A percentile compares a stretch with the other conserved stretches of the same genome.
These are phyloP conservation scores for Blastobotrys muscicola DNA, from an alignment of 805 yeast species.

Conservation along the genomic window DNA sequence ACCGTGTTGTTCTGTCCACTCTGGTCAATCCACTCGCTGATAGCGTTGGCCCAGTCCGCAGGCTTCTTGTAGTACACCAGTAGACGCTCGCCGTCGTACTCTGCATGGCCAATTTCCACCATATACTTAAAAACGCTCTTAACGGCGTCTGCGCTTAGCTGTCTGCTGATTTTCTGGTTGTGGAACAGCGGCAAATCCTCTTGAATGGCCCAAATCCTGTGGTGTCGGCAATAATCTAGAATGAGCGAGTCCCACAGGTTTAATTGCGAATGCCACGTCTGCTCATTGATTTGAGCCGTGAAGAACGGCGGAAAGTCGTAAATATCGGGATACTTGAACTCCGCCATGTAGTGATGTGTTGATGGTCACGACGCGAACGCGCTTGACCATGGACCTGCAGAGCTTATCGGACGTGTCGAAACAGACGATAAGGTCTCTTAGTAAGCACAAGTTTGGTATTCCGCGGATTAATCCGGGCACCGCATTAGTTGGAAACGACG, in stretches of 20 bases:
- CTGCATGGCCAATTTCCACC: slow-evolving; percentile 47
- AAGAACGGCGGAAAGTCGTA: slow-evolving; percentile 84
- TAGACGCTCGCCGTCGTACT: slow-evolving; percentile 33
- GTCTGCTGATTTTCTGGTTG: slow-evolving; percentile 27
- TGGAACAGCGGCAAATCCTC: slow-evolving; percentile 26
- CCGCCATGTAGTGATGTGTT: background rate
- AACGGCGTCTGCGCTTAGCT: slow-evolving; percentile 45
- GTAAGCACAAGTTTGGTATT: slow-evolving; percentile 8
- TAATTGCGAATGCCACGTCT: slow-evolving; percentile 67
- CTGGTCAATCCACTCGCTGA: slow-evolving; percentile 62
- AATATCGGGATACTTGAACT: slow-evolving; percentile 38
- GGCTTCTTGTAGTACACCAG: slow-evolving; percentile 61
- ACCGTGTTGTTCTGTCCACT: slow-evolving; percentile 74
- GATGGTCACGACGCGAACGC: background rate
- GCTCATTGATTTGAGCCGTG: slow-evolving; percentile 78
- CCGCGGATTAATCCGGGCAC: slow-evolving; percentile 3
- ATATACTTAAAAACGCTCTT: slow-evolving; percentile 48
- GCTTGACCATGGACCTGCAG: background rate
- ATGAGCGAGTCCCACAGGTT: slow-evolving; percentile 68
- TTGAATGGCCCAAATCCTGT: slow-evolving; percentile 47
- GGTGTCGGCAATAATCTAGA: slow-evolving; percentile 46
- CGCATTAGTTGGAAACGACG: no score
- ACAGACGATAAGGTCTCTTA: slow-evolving; percentile 1
- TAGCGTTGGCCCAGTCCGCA: slow-evolving; percentile 54
- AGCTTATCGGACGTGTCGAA: slow-evolving; percentile 1